Evolutionary conservation across 2,329 filamentous ascomycete species (phyloP).

Genomic region (Fusarium gaditjirri): DNA sequence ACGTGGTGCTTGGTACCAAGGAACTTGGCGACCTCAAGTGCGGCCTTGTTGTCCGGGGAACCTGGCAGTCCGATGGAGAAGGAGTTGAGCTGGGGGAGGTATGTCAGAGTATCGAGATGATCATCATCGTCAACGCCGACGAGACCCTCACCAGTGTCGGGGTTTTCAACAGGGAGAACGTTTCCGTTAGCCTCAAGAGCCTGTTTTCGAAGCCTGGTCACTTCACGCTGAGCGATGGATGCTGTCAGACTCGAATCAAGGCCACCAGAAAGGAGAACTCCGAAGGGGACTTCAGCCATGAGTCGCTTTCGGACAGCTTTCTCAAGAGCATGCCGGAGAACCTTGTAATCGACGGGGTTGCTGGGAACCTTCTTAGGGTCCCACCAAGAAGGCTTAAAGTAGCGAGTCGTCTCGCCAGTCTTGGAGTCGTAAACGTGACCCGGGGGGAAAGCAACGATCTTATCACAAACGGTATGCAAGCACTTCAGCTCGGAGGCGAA

Average conservation of each 20-base stretch:
- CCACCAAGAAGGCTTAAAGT: slow-evolving; percentile 94
- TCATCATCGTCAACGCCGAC: slow-evolving; percentile 96
- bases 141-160: slow-evolving; percentile 74
- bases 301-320: slow-evolving; percentile 93
- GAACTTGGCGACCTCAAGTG: slow-evolving; percentile 93
- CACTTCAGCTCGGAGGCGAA: slow-evolving; percentile 98
- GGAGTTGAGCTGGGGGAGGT: slow-evolving; percentile 94
- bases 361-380: slow-evolving; percentile 82
- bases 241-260: slow-evolving; percentile 96
- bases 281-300: slow-evolving; percentile 99
- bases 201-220: slow-evolving; percentile 76
- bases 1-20: slow-evolving; percentile 97
- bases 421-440: slow-evolving; percentile 97
- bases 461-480: slow-evolving; percentile 91
- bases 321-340: slow-evolving; percentile 84
- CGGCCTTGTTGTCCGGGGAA: slow-evolving; percentile 91
- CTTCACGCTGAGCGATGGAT: slow-evolving; percentile 94
- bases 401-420: slow-evolving; percentile 84
- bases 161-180: slow-evolving; percentile 61
- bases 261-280: slow-evolving; percentile 93
- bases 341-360: slow-evolving; percentile 83
- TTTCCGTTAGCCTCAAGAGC: slow-evolving; percentile 61
- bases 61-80: slow-evolving; percentile 97
- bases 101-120: slow-evolving; percentile 87
- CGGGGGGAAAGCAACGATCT: slow-evolving; percentile 92